Conservation (phyloP, 192 early-diverging fungal genomes). For the Coemansia sp. region DNA sequence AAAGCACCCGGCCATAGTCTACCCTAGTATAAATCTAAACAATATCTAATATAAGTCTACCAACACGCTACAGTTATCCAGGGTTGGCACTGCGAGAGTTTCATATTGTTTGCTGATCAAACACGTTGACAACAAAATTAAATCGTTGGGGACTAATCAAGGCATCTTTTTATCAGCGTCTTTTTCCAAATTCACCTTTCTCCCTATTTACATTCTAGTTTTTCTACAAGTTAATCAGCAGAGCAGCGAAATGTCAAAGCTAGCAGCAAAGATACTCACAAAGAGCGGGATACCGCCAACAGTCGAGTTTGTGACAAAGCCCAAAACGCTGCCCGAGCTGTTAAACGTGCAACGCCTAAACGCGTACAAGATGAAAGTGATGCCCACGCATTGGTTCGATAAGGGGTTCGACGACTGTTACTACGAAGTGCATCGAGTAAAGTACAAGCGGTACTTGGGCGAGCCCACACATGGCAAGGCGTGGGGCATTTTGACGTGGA, state of each 20-base stretch:
- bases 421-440: slow-evolving; percentile 33
- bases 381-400: slow-evolving; percentile 41
- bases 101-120: no score
- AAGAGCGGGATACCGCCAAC: slow-evolving; percentile 24
- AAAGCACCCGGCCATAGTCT: no score
- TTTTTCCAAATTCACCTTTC: neutral
- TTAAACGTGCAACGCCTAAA: slow-evolving; percentile 40
- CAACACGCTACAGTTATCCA: no score
- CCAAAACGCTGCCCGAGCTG: slow-evolving; percentile 47
- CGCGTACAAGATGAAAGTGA: slow-evolving; percentile 29
- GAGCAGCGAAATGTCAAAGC: slow-evolving; percentile 25
- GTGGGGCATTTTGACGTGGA: slow-evolving; percentile 43
- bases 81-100: no score
- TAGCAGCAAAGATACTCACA: slow-evolving; percentile 29
- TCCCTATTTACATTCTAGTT: neutral
- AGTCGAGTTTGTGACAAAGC: slow-evolving; percentile 19
- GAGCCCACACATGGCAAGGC: slow-evolving; percentile 47
- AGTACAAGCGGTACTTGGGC: slow-evolving; percentile 35
- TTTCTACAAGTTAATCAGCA: neutral
- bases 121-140: no score
- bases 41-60: no score
- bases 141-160: no score
- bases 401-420: slow-evolving; percentile 44
- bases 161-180: no score
- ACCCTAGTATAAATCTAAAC: no score